Base-by-base conservation (phyloP, 192 early-diverging fungal species). In the Rhizoclosmatium globosum region DNA sequence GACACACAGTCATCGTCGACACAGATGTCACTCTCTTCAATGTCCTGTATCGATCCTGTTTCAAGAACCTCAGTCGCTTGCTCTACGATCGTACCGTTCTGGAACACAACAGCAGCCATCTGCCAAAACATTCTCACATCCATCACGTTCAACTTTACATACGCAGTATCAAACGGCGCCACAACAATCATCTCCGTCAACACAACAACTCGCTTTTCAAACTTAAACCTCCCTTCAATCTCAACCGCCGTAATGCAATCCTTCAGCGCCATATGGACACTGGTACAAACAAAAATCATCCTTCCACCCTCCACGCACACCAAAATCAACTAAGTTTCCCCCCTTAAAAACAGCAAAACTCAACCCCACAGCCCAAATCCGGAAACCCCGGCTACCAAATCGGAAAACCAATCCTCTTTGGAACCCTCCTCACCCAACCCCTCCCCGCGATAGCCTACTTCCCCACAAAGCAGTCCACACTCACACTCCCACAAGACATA, bases 401-500 rank as follows among this genome's bases (percentile, higher is more conserved):
- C 39, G 81, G 81, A 23, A 56, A 50, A 13, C 82, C 82, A 13
- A 44, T 82, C 31, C 45, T 82, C 21, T 64, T 72, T 46, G 82
- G 81, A 9, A 82, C 62, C 21, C 42, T 81, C 2, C 31, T 70
- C 4, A 46, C 59, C n/a, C 44, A 47, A n/a, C 57, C 79, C 23
- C 41, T 76, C 42, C 43, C n/a, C 4, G 80, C 60, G 2, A 74
- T 78, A 17, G 68, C 74, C 6, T 81, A 81, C 65, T 78, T 65
- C 46, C 79, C 79, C 21, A 21, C 58, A 9, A 41, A 61, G 7
- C 4, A 6, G 13, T 38, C 31, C 66, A 47, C 62, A 3, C 71
- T 82, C 44, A 66, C 56, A 11, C 44, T 82, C 48, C 82, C 79
- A 85, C 2, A 81, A 87, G 47, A 82, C 85, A 53, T 91, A 87